phyloP scores from a whole-genome alignment of 192 early-diverging fungal genomes.

The Podila horticola region DNA sequence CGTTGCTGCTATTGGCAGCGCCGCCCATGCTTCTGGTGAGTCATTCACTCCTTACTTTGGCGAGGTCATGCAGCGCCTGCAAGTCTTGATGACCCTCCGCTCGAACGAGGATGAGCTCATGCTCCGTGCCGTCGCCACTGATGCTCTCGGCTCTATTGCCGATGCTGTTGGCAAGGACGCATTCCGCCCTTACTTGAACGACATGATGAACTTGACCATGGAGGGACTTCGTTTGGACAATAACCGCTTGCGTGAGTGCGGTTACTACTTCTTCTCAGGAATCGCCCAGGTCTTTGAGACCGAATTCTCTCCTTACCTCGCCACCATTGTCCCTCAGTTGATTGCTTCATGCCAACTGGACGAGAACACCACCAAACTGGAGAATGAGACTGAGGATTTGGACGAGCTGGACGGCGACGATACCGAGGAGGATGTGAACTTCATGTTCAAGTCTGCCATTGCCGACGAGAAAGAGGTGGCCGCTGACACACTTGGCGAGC shows the following conservation, averaged over 20 bases:
- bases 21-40: conserved; percentile 84
- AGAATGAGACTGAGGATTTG: conserved; percentile 36
- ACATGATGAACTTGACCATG: conserved; percentile 79
- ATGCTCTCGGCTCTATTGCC: conserved; percentile 86
- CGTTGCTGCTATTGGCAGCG: conserved; percentile 87
- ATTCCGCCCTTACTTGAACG: conserved; percentile 80
- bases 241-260: conserved; percentile 82
- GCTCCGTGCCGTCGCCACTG: conserved; percentile 87
- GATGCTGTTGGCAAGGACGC: conserved; percentile 86
- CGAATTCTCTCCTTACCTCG: conserved; percentile 84
- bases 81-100: conserved; percentile 75
- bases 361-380: conserved; percentile 61
- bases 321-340: conserved; percentile 81
- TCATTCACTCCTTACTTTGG: conserved; percentile 83
- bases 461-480: conserved; percentile 95
- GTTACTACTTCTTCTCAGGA: conserved; percentile 87
- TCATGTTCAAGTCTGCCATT: conserved; percentile 78
- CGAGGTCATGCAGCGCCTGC: conserved; percentile 73
- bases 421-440: conserved; percentile 66
- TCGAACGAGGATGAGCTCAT: conserved; percentile 77
- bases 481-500: conserved; percentile 86
- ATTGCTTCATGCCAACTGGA: conserved; percentile 81
- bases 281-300: conserved; percentile 83
- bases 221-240: conserved; percentile 82
- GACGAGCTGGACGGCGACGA: conserved; percentile 60